Conservation (phyloP, 164 flowering plant species). For the Aristolochia contorta region DNA sequence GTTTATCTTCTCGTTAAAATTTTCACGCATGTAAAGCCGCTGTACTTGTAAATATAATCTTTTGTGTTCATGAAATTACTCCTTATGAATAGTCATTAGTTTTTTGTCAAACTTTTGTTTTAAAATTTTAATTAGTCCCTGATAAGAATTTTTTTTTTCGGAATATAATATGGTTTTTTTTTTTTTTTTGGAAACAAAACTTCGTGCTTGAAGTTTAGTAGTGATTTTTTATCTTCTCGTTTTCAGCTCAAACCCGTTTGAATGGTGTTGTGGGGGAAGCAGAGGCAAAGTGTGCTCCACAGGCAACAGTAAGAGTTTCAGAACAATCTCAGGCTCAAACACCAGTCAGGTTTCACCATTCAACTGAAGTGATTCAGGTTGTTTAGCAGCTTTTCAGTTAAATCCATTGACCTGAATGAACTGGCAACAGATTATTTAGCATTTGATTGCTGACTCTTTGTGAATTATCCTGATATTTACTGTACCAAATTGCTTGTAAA, state of each 20-base stretch:
- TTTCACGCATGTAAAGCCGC: no score
- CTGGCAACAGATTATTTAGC: not conserved
- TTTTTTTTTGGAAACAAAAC: not conserved
- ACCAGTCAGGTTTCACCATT: not conserved
- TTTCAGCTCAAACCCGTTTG: constrained; percentile 37
- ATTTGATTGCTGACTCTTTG: not conserved
- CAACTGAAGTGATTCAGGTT: not conserved
- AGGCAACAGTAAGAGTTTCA: constrained; percentile 23
- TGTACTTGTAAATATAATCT: not conserved
- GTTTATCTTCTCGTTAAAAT: no score
- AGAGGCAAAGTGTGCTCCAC: constrained; percentile 27
- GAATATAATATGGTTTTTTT: no score
- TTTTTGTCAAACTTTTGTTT: not conserved
- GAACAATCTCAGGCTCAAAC: not conserved
- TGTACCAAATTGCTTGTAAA: constrained; percentile 1
- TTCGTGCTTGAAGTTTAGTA: not conserved
- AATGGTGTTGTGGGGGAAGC: constrained; percentile 23
- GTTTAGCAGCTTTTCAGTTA: not conserved
- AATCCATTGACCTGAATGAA: not conserved
- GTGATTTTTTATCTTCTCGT: not conserved
- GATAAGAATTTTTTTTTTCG: no score
- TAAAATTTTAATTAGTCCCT: not conserved
- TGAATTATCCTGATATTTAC: not conserved
- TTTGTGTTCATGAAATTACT: not conserved
- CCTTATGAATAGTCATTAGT: no score